Evolutionary conservation across 2,329 filamentous ascomycete species (phyloP), one percentile per base, ranked within the genome.

Genomic region (Polychaeton citri): DNA sequence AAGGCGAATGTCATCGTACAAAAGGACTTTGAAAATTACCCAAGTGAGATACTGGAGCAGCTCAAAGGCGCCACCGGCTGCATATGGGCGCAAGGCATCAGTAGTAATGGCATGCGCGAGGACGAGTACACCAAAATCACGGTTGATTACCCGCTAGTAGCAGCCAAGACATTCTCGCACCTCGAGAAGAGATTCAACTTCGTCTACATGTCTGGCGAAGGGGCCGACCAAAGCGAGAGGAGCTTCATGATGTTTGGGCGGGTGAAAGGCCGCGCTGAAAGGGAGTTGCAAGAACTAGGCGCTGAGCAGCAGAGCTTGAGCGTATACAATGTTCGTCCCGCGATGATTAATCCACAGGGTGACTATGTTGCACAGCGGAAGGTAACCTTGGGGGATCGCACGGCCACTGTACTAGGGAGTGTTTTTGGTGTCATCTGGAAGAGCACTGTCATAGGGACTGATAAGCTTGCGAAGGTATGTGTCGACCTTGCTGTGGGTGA

Each of bases 31-130:
- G 56, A 61, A 9, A 61, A 54, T 1, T 86, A 83, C 52, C 66
- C 71, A 21, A 47, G 66, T 13, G 62, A 64, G 0, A 45, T 84
- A 2, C 63, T 85, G 7, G 55, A 60, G 3, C 63, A 77, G 50
- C 62, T 87, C 0, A 64, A 67, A 35, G 79, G 72, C 16, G 81
- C 80, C 0, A 61, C 69, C 6, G 80, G 76, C 2, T 80, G 75
- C 40, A 76, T 86, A 1, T 87, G 81, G 81, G 80, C 81, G 0
- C 63, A 79, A 51, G 81, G 81, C 0, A 74, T 77, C 33, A 46
- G 39, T 21, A 36, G 36, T 66, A 66, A 49, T 16, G 44, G 44
- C 13, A 53, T 51, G 43, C 39, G 33, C 2, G 51, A 52, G 37
- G 38, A 35, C 28, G 44, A 45, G 13, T 85, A 85, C 49, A 60